Base-by-base conservation (phyloP, 805 yeast genomes). In the Tetrapisispora iriomotensis region DNA sequence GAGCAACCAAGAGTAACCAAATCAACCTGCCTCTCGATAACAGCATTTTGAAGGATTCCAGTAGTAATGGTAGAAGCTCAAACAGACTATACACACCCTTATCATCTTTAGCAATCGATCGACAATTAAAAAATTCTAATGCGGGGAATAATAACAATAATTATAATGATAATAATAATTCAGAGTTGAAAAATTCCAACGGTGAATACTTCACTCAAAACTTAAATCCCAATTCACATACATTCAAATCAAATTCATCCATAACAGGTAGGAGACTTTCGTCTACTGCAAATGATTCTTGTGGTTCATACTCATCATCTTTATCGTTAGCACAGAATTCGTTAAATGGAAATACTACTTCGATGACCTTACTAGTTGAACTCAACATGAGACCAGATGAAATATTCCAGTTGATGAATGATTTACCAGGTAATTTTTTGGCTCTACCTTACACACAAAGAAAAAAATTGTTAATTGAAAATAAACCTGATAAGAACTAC, bases 371-470 rank as follows among this genome's bases (percentile, higher is more conserved):
- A 3, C 35, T 49, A 4, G 23, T 45, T 14, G 53, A 49, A 15
- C 31, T 49, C 20, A 40, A 37, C 20, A 48, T 49, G 48, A 42
- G 38, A 6, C 47, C 54, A 4, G 59, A 51, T 18, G 63, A 60
- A 23, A 57, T 64, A 8, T 50, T 51, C n/a, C 42, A 51, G 14
- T 36, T 67, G 8, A 51, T 61, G 13, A 50, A 48, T 4, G 49
- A 53, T 36, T 51, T 76, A 18, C 83, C 83, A 0, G 56, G 65
- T 1, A 69, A 75, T 49, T 78, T 76, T 50, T 61, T 66, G 41
- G 71, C 69, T 19, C 59, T 75, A 43, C 82, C 82, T 0, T 77
- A 77, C 50, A 74, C 82, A 1, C 79, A 74, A 48, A 61, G 85
- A 38, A 71, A 74, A 41, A 74, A 65, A 45, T 42, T 64, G 2